Conservation (phyloP, 225 moss, liverwort and hornwort genomes). For the Rhytidiadelphus loreus region DNA sequence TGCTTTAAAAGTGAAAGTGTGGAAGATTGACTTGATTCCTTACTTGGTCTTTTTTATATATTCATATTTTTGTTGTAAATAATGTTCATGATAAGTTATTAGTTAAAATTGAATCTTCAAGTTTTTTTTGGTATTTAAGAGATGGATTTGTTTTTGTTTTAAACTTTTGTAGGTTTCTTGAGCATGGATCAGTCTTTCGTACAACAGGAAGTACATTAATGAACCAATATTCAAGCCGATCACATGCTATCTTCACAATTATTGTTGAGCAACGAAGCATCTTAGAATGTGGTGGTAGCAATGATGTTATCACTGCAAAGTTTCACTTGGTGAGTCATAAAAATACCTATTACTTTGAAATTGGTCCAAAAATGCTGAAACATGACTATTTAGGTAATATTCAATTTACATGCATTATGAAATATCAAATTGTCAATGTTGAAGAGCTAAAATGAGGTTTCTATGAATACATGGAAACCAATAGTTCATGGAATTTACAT, state of each 20-base stretch:
- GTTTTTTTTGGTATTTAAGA: background rate
- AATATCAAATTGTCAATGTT: background rate
- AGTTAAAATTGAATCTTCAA: background rate
- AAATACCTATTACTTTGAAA: background rate
- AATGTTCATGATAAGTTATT: background rate
- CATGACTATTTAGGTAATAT: background rate
- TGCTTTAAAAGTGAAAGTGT: background rate
- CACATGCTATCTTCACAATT: slow-evolving; percentile 87
- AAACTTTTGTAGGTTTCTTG: slow-evolving; percentile 44
- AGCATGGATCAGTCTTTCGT: slow-evolving; percentile 72
- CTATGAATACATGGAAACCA: background rate
- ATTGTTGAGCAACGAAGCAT: slow-evolving; percentile 74
- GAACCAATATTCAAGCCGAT: slow-evolving; percentile 81
- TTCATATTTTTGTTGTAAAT: background rate
- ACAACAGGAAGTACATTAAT: slow-evolving; percentile 82
- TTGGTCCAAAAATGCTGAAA: background rate
- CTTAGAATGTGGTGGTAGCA: slow-evolving; percentile 31
- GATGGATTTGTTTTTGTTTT: background rate
- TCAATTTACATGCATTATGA: background rate
- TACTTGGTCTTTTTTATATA: background rate
- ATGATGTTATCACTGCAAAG: slow-evolving; percentile 79
- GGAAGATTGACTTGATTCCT: background rate
- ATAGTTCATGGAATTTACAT: background rate
- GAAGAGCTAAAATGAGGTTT: background rate
- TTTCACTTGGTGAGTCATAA: slow-evolving; percentile 54